These are phyloP conservation scores for Pichia exigua DNA, from an alignment of 805 yeast species.

Conservation along the genomic window DNA sequence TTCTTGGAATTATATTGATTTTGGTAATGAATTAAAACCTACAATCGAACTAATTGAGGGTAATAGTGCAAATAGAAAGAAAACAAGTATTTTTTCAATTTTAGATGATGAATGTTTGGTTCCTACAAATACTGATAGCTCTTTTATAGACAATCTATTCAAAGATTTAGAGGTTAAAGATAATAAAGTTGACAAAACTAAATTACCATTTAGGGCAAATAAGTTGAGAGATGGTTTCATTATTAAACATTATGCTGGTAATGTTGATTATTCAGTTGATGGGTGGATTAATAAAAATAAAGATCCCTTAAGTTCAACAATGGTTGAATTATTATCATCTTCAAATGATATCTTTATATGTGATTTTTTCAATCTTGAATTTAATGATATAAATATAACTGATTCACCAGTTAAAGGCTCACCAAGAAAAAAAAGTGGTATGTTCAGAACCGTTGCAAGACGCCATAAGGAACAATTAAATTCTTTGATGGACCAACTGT, in stretches of 20 bases:
- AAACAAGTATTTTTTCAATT: conserved; percentile 73
- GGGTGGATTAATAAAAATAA: conserved; percentile 94
- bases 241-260: conserved; percentile 90
- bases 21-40: conserved; percentile 90
- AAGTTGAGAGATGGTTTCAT: conserved; percentile 71
- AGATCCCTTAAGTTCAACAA: conserved; percentile 80
- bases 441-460: conserved; percentile 74
- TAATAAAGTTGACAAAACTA: conserved; percentile 15
- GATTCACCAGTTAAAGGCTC: conserved; percentile 25
- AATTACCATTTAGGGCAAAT: conserved; percentile 57
- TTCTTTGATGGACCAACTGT: conserved; percentile 62
- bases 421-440: conserved; percentile 20
- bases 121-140: conserved; percentile 78
- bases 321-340: conserved; percentile 49
- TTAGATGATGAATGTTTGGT: conserved; percentile 93
- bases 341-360: conserved; percentile 54
- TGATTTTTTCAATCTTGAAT: conserved; percentile 36
- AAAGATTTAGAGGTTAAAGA: conserved; percentile 49
- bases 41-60: conserved; percentile 88
- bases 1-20: conserved; percentile 74
- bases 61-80: conserved; percentile 35
- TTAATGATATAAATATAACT: conserved; percentile 16
- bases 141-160: conserved; percentile 75
- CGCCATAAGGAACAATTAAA: conserved; percentile 81
- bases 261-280: conserved; percentile 85